Conservation (phyloP, 2,329 filamentous ascomycete genomes). For the Aspergillus sp. region DNA sequence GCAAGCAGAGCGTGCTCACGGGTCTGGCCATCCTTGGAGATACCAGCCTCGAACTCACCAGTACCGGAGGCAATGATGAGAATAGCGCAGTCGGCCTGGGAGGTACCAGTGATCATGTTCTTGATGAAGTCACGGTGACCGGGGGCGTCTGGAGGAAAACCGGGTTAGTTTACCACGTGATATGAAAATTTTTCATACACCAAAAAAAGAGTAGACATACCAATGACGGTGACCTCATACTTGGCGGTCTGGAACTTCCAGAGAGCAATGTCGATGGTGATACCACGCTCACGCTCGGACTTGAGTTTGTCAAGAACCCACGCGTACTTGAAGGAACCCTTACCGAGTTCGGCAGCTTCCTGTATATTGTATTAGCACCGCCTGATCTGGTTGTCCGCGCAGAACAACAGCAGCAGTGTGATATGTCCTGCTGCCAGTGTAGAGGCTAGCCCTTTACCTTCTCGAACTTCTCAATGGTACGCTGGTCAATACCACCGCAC, state of each 20-base stretch:
- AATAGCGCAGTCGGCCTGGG: constrained; percentile 98
- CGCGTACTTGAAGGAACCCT: constrained; percentile 99
- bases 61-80: constrained; percentile 99
- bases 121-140: constrained; percentile 99
- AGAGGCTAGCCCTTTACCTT: constrained; percentile 54
- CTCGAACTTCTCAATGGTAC: constrained; percentile 99
- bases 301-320: constrained; percentile 99
- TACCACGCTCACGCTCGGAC: constrained; percentile 99
- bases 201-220: constrained; percentile 54
- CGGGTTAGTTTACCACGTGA: no score
- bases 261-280: constrained; percentile 99
- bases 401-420: constrained; percentile 7
- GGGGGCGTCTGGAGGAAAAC: constrained; percentile 62
- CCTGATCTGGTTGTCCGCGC: no score
- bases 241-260: constrained; percentile 99
- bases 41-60: constrained; percentile 99
- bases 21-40: constrained; percentile 99
- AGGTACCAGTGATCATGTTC: constrained; percentile 99
- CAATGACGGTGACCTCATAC: constrained; percentile 97
- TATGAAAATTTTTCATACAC: neutral
- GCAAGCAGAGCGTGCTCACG: constrained; percentile 99
- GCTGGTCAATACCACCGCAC: constrained; percentile 99
- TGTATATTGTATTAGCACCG: constrained; percentile 34
- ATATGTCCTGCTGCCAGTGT: constrained; percentile 26
- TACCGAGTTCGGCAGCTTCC: constrained; percentile 98